phyloP scores from a whole-genome alignment of 2,329 filamentous ascomycete genomes.

The Sporothrix pseudoabietina region DNA sequence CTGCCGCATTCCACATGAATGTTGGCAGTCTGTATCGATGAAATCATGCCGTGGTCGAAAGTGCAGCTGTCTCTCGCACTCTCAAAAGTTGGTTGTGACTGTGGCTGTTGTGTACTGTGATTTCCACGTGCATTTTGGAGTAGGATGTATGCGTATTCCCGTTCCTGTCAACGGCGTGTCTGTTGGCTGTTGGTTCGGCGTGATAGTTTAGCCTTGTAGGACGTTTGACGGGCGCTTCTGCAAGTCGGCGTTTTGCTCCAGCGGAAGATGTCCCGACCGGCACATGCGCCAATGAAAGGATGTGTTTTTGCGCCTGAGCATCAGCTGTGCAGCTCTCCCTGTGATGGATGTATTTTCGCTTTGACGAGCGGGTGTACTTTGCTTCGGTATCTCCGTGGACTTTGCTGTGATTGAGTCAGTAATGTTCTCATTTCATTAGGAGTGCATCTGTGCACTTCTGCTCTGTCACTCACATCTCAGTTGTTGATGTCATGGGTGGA shows the following conservation, averaged over 20 bases:
- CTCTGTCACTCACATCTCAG: not conserved
- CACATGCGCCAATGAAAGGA: not conserved
- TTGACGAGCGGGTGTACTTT: not conserved
- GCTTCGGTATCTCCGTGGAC: not conserved
- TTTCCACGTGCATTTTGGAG: not conserved
- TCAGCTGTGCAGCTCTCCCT: not conserved
- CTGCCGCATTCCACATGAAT: not conserved
- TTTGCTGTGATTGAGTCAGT: not conserved
- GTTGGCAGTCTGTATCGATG: not conserved
- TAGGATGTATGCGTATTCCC: too few species aligned
- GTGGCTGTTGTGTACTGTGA: not conserved
- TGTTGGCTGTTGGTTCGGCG: slow-evolving; percentile 20
- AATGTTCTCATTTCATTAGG: not conserved
- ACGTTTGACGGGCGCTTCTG: slow-evolving; percentile 7
- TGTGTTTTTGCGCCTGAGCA: not conserved
- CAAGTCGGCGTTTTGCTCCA: not conserved
- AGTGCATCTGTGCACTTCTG: not conserved
- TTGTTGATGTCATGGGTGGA: not conserved
- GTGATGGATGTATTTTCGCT: not conserved
- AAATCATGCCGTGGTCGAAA: not conserved
- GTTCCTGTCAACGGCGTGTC: not conserved
- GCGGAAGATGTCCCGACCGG: not conserved
- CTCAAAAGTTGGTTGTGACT: not conserved
- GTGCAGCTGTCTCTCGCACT: not conserved
- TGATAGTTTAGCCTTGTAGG: slow-evolving; percentile 11